Percentiles rank a stretch among this genome's conserved stretches.
Evolutionary conservation across 2,329 filamentous ascomycete species (phyloP).

Genomic region (Aquanectria penicillioides): DNA sequence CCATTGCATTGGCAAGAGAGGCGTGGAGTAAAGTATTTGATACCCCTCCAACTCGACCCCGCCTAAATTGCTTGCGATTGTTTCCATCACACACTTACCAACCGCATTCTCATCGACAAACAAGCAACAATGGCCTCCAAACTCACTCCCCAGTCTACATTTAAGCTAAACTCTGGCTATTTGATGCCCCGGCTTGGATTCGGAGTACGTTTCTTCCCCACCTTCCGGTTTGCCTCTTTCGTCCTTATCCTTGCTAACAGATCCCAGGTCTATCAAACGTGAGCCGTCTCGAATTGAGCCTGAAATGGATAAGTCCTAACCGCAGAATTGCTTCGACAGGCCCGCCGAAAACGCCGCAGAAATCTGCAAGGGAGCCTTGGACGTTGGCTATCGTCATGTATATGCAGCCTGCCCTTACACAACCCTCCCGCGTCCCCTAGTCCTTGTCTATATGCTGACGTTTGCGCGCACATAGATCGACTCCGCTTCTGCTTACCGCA

Average conservation of each 20-base stretch:
- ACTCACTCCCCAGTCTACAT: constrained; percentile 57
- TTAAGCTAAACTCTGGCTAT: constrained; percentile 65
- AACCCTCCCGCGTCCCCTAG: neutral
- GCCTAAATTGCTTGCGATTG: too few species aligned
- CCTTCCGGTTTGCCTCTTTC: neutral
- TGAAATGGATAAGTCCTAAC: constrained; percentile 14
- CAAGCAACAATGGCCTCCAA: constrained; percentile 56
- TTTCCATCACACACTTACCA: neutral
- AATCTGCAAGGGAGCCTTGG: constrained; percentile 57
- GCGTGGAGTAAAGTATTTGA: too few species aligned
- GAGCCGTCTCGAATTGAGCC: constrained; percentile 35
- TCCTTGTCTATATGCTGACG: too few species aligned
- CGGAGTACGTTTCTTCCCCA: constrained; percentile 54
- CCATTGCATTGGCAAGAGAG: too few species aligned
- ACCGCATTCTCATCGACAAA: neutral
- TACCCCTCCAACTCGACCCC: too few species aligned
- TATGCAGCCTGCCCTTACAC: constrained; percentile 22
- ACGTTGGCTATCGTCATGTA: constrained; percentile 64
- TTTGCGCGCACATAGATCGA: constrained; percentile 55
- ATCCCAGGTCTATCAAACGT: constrained; percentile 64
- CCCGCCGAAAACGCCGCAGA: constrained; percentile 45
- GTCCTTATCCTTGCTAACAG: constrained; percentile 25
- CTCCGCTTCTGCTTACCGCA: constrained; percentile 62
- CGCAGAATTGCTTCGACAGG: constrained; percentile 32
- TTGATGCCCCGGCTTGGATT: constrained; percentile 63